Conservation (phyloP, 2,329 filamentous ascomycete species). For the Acrocalymma vagum region DNA sequence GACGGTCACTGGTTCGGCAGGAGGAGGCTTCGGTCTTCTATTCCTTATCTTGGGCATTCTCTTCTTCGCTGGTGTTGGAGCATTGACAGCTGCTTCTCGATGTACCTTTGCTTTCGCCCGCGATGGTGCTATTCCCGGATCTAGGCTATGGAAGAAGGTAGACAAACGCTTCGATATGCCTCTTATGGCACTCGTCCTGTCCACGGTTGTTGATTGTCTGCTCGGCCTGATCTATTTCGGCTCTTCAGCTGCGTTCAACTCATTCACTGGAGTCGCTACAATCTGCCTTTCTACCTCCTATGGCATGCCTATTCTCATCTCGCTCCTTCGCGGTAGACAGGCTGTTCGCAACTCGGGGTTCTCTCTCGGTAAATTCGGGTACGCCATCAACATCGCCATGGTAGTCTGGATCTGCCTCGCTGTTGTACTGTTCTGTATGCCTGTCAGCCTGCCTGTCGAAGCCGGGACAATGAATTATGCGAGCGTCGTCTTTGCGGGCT, state of each 20-base stretch:
- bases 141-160: constrained; percentile 71
- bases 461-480: constrained; percentile 55
- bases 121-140: constrained; percentile 77
- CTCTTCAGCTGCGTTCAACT: constrained; percentile 78
- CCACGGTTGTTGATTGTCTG: constrained; percentile 72
- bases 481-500: constrained; percentile 50
- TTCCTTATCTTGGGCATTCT: constrained; percentile 80
- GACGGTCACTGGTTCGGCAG: constrained; percentile 74
- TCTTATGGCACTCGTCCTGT: constrained; percentile 73
- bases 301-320: constrained; percentile 78
- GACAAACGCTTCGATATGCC: constrained; percentile 74
- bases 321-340: constrained; percentile 70
- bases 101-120: constrained; percentile 81
- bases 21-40: constrained; percentile 77
- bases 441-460: constrained; percentile 53
- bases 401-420: constrained; percentile 76
- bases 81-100: constrained; percentile 76
- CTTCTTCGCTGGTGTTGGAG: constrained; percentile 78
- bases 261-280: constrained; percentile 81
- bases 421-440: constrained; percentile 80
- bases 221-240: constrained; percentile 83
- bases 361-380: constrained; percentile 74
- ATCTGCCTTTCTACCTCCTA: constrained; percentile 81
- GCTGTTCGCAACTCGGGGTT: constrained; percentile 72
- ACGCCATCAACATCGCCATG: constrained; percentile 71